Evolutionary conservation across 2,329 filamentous ascomycete genomes (phyloP).

Genomic region (Cytospora chrysosperma): DNA sequence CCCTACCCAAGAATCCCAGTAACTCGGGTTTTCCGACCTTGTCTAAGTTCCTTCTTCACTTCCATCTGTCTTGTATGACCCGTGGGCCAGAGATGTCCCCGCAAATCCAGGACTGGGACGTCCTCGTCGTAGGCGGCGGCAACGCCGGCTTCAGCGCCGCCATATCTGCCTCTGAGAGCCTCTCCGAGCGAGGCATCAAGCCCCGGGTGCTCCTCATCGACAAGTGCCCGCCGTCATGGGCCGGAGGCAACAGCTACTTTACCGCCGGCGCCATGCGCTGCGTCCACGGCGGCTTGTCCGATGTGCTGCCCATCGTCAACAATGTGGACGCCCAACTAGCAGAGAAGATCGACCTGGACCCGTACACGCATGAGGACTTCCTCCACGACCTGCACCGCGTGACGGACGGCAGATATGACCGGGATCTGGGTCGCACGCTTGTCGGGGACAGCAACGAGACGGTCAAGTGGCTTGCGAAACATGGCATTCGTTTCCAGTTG

Average conservation of each 20-base stretch:
- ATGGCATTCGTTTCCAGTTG: slow-evolving; percentile 58
- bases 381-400: slow-evolving; percentile 54
- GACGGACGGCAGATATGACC: slow-evolving; percentile 54
- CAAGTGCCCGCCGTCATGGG: slow-evolving; percentile 57
- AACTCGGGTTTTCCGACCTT: no score
- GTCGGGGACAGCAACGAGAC: slow-evolving; percentile 51
- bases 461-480: slow-evolving; percentile 54
- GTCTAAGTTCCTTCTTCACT: no score
- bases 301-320: slow-evolving; percentile 61
- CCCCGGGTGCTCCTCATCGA: slow-evolving; percentile 55
- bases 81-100: neutral
- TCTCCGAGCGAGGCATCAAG: slow-evolving; percentile 32
- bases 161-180: slow-evolving; percentile 50
- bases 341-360: slow-evolving; percentile 53
- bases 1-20: no score
- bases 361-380: slow-evolving; percentile 58
- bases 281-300: slow-evolving; percentile 52
- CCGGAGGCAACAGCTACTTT: slow-evolving; percentile 64
- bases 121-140: slow-evolving; percentile 60
- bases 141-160: slow-evolving; percentile 65
- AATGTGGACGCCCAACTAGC: slow-evolving; percentile 51
- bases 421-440: slow-evolving; percentile 45
- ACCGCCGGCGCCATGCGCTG: slow-evolving; percentile 64
- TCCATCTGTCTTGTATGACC: no score
- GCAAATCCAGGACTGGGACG: slow-evolving; percentile 32